Percentiles rank a stretch among this genome's conserved stretches.
phyloP scores from a whole-genome alignment of 1,284 basidiomycete species.

The Pyrrhoderma lamaoense region DNA sequence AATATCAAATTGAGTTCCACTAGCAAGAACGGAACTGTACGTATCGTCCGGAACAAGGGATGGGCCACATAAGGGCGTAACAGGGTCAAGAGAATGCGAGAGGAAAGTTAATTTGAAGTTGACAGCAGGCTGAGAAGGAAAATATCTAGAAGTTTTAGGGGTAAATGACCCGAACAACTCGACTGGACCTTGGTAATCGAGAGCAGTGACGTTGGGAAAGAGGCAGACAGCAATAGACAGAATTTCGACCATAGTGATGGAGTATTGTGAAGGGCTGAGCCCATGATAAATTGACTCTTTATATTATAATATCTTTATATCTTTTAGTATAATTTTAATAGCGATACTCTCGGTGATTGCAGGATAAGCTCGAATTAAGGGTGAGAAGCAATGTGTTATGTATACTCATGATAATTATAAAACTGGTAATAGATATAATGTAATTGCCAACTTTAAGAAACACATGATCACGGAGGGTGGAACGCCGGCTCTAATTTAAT shows the following conservation, averaged over 20 bases:
- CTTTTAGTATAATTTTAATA: too few species aligned
- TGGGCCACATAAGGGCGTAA: conserved; percentile 20
- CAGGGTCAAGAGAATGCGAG: conserved; percentile 21
- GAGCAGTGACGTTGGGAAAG: conserved; percentile 24
- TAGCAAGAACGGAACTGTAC: conserved; percentile 21
- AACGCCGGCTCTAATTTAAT: too few species aligned
- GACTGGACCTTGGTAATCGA: conserved; percentile 29
- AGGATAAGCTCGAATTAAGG: too few species aligned
- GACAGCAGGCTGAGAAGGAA: neutral
- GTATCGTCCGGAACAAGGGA: conserved; percentile 20
- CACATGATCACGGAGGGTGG: too few species aligned
- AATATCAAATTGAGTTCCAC: conserved; percentile 24
- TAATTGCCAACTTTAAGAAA: too few species aligned
- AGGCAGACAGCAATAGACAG: conserved; percentile 27
- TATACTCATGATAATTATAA: too few species aligned
- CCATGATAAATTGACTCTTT: too few species aligned
- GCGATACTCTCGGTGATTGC: too few species aligned
- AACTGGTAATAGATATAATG: too few species aligned
- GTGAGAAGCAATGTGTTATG: too few species aligned
- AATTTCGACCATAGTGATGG: neutral
- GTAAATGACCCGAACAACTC: conserved; percentile 27
- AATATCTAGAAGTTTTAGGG: conserved; percentile 20
- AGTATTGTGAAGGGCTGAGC: too few species aligned
- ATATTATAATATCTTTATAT: too few species aligned
- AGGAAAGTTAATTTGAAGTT: conserved; percentile 21